A percentile compares a stretch with the other conserved stretches of the same genome.
phyloP scores from a whole-genome alignment of 345 rosid genomes.

The Diplotaxis tenuifolia region DNA sequence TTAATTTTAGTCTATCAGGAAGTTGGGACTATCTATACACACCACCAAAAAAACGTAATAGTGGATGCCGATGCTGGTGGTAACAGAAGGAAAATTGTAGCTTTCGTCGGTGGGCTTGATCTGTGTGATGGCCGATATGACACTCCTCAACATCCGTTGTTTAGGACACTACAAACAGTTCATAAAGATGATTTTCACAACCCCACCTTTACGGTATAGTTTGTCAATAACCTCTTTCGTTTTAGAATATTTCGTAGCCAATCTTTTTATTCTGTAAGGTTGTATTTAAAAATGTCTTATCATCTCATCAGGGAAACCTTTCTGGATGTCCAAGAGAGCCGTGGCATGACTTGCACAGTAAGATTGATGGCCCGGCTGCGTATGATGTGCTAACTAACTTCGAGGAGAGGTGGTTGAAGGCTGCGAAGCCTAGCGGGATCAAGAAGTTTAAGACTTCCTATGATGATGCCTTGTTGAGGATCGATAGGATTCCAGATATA shows the following conservation, averaged over 20 bases:
- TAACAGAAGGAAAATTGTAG: conserved; percentile 72
- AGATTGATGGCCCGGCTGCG: conserved; percentile 96
- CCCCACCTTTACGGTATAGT: conserved; percentile 52
- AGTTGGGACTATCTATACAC: conserved; percentile 88
- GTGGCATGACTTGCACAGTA: conserved; percentile 95
- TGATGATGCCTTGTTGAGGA: conserved; percentile 82
- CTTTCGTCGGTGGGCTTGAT: conserved; percentile 97
- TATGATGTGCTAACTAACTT: conserved; percentile 90
- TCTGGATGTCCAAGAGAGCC: conserved; percentile 90
- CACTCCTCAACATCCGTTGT: conserved; percentile 75
- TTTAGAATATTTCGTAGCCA: not conserved
- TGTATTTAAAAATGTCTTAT: not conserved
- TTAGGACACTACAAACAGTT: conserved; percentile 63
- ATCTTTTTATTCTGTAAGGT: not conserved
- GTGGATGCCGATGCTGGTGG: conserved; percentile 88
- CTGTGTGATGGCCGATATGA: conserved; percentile 92
- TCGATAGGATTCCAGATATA: conserved; percentile 80
- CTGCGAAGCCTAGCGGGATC: conserved; percentile 74
- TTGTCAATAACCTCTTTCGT: not conserved
- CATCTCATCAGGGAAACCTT: conserved; percentile 49
- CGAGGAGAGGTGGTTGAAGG: conserved; percentile 90
- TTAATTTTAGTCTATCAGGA: conserved; percentile 51
- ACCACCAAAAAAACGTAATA: conserved; percentile 92
- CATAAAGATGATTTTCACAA: conserved; percentile 94
- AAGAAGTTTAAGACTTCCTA: conserved; percentile 65